Evolutionary conservation across 192 early-diverging fungal species (phyloP).

Genomic region (Dissophora ornata): DNA sequence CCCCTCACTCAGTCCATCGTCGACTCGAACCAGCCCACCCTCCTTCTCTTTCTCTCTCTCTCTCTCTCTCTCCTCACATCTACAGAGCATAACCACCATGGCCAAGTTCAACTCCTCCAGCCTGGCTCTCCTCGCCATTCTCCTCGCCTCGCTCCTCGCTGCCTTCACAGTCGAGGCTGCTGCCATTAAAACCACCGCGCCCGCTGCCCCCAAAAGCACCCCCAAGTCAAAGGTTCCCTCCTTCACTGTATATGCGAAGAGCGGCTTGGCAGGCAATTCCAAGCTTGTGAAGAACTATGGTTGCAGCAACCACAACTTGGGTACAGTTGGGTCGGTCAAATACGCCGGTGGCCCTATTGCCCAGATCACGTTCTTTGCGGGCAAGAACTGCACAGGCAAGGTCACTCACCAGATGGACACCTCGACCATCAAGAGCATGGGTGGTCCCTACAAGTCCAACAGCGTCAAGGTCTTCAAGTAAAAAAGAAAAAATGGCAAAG

Average conservation of each 20-base stretch:
- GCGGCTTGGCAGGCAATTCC: constrained; percentile 4
- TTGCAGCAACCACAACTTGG: constrained; percentile 29
- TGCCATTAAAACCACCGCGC: no score
- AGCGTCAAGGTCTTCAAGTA: constrained; percentile 30
- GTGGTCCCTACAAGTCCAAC: constrained; percentile 33
- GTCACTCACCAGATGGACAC: constrained; percentile 25
- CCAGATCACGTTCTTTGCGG: constrained; percentile 11
- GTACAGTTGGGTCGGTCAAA: constrained; percentile 14
- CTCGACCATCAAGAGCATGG: constrained; percentile 28
- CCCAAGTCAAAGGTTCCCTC: constrained; percentile 16
- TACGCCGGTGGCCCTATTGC: constrained; percentile 11
- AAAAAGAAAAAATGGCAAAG: no score
- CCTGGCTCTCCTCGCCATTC: constrained; percentile 21
- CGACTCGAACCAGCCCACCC: neutral
- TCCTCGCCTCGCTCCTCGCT: constrained; percentile 13
- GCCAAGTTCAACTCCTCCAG: constrained; percentile 26
- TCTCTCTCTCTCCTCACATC: neutral
- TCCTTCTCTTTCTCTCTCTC: neutral
- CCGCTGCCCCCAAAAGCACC: neutral
- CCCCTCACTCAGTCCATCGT: constrained; percentile 8
- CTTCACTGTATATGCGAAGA: constrained; percentile 16
- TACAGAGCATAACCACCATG: constrained; percentile 6
- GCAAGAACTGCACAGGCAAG: constrained; percentile 41
- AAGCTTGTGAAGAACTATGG: constrained; percentile 6
- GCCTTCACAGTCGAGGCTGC: no score